These are phyloP conservation scores for Acer negundo DNA, from an alignment of 345 rosid genomes.

Conservation along the genomic window DNA sequence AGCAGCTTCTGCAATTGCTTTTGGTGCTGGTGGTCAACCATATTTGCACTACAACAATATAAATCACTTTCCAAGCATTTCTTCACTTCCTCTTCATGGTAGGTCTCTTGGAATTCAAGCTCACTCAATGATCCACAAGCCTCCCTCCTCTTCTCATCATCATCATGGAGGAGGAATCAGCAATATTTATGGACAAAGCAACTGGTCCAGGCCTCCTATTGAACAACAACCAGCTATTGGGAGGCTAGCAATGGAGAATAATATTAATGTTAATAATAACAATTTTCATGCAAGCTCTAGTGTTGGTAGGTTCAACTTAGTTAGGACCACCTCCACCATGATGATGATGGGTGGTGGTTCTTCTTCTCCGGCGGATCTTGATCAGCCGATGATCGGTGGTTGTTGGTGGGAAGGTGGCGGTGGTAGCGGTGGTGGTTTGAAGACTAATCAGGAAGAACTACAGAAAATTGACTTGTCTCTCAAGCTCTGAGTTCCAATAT, in stretches of 20 bases:
- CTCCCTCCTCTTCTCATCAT: slow-evolving; percentile 24
- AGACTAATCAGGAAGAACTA: slow-evolving; percentile 48
- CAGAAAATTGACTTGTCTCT: slow-evolving; percentile 72
- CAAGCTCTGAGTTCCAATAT: slow-evolving; percentile 46
- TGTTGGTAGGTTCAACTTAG: slow-evolving; percentile 44
- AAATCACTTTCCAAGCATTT: slow-evolving; percentile 36
- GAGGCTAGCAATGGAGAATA: slow-evolving; percentile 42
- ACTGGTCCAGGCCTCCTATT: slow-evolving; percentile 51
- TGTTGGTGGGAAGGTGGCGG: neutral
- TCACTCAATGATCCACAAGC: slow-evolving; percentile 65
- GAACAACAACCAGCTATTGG: slow-evolving; percentile 60
- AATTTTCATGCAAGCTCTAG: slow-evolving; percentile 7
- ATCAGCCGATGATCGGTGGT: no score
- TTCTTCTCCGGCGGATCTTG: neutral
- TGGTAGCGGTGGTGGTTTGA: slow-evolving; percentile 21
- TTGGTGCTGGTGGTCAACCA: slow-evolving; percentile 41
- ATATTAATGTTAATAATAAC: neutral
- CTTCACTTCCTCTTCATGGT: slow-evolving; percentile 58
- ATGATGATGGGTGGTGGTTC: slow-evolving; percentile 16
- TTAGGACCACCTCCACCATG: slow-evolving; percentile 26
- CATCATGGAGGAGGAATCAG: slow-evolving; percentile 30
- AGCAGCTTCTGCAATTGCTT: slow-evolving; percentile 36
- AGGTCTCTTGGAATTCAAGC: slow-evolving; percentile 67
- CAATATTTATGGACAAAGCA: slow-evolving; percentile 32
- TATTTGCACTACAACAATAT: slow-evolving; percentile 31